A percentile compares a stretch with the other conserved stretches of the same genome.
Conservation (phyloP, 345 rosid genomes). For the Alliaria petiolata region DNA sequence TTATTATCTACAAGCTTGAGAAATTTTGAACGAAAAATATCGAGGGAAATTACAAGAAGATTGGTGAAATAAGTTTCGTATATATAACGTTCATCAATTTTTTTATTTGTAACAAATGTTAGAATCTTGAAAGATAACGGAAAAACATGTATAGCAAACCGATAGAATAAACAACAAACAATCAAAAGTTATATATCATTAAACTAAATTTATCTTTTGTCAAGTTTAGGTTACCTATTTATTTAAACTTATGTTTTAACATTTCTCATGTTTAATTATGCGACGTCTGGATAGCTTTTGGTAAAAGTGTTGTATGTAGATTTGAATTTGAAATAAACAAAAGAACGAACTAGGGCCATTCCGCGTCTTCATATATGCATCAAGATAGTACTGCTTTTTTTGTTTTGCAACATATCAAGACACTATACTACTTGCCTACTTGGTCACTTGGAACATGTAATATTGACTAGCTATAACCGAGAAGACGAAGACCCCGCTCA, state of each 20-base stretch:
- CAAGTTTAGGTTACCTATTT: slow-evolving; percentile 13
- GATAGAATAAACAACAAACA: neutral
- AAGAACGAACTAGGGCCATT: neutral
- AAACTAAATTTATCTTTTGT: neutral
- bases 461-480: slow-evolving; percentile 1
- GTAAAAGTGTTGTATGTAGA: neutral
- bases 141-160: neutral
- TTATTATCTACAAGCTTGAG: neutral
- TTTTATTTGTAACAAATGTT: neutral
- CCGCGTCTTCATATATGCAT: neutral
- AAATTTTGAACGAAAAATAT: neutral
- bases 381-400: neutral
- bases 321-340: neutral
- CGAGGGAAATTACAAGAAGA: neutral
- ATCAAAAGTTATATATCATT: neutral
- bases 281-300: neutral
- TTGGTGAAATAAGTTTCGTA: neutral
- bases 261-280: neutral
- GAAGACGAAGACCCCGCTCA: slow-evolving; percentile 25
- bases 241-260: neutral
- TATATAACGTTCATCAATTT: neutral
- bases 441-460: slow-evolving; percentile 22
- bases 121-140: neutral
- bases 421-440: no score
- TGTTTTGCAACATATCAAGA: no score